These are phyloP conservation scores for Monilinia fructicola DNA, from an alignment of 2,329 filamentous ascomycete species.

Conservation along the genomic window DNA sequence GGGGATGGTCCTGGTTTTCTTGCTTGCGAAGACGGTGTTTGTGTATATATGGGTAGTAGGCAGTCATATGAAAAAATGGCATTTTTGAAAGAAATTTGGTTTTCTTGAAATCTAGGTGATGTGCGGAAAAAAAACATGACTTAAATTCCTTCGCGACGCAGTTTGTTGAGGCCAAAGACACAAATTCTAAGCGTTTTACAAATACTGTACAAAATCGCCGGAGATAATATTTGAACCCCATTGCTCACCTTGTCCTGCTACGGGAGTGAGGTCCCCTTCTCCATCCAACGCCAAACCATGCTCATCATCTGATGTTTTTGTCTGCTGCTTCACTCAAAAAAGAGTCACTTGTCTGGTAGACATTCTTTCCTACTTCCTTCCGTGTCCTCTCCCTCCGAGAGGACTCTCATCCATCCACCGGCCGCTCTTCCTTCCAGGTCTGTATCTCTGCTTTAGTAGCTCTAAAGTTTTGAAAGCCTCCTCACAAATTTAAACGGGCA, in stretches of 20 bases:
- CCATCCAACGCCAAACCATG: conserved; percentile 37
- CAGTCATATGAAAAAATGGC: conserved; percentile 36
- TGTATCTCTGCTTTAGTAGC: not conserved
- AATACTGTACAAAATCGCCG: conserved; percentile 21
- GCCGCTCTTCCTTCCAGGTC: not conserved
- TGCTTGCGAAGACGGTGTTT: conserved; percentile 36
- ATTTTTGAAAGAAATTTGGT: not conserved
- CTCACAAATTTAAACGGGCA: conserved; percentile 63
- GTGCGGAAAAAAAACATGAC: not conserved
- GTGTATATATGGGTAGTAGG: conserved; percentile 41
- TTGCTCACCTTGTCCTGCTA: not conserved
- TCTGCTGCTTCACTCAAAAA: not conserved
- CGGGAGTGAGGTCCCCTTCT: conserved; percentile 33
- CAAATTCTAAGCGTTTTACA: conserved; percentile 29
- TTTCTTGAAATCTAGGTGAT: not conserved
- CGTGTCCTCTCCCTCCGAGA: too few relatives aligned
- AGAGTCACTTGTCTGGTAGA: not conserved
- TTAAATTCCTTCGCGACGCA: not conserved
- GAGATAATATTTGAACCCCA: conserved; percentile 21
- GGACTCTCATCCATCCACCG: conserved; percentile 1
- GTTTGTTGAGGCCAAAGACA: not conserved
- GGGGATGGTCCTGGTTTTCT: conserved; percentile 27
- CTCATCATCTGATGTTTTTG: conserved; percentile 23
- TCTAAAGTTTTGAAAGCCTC: not conserved
- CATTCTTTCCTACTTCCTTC: not conserved